Base-by-base conservation (phyloP, 495 filamentous ascomycete species). In the Aspergillus coremiiformis region DNA sequence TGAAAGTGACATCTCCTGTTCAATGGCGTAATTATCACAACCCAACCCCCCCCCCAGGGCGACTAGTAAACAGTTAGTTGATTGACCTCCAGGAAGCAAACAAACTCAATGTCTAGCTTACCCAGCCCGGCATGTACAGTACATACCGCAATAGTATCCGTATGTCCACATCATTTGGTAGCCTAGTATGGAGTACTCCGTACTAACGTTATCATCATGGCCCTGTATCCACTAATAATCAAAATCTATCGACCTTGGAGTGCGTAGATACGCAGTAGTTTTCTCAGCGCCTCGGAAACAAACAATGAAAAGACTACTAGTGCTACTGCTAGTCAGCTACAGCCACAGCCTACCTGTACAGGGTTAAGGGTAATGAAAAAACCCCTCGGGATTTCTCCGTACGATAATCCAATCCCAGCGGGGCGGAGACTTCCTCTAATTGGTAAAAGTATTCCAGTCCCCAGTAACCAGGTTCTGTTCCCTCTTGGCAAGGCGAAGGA, bases 401-500 rank as follows among this genome's bases (percentile, higher is more conserved):
- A n/a, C n/a, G n/a, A n/a, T n/a, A n/a, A n/a, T n/a, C n/a, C n/a
- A n/a, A n/a, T n/a, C n/a, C n/a, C n/a, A n/a, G n/a, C n/a, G n/a
- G n/a, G n/a, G n/a, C n/a, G n/a, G n/a, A n/a, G n/a, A n/a, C n/a
- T n/a, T n/a, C n/a, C n/a, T n/a, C 52, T 46, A 54, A 49, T 54
- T 54, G 52, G 30, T 44, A 24, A 51, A 51, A 51, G 48, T 51
- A 51, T 39, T 51, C 48, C 48, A 51, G 39, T 54, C 48, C 44
- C 48, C 48, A 51, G 39, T 54, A 20, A 20, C 30, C 52, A 46
- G 52, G 37, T 41, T 41, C 14, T 41, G 37, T n/a, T 35, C 26
- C 21, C 27, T 15, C 52, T 54, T 49, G 39, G 37, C 48, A 49
- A 10, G 37, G 37, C 33, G n/a, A 44, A 6, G 3, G 21, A 44